These are phyloP conservation scores for Scedosporium aurantiacum DNA, from an alignment of 2,329 filamentous ascomycete species.

Conservation along the genomic window DNA sequence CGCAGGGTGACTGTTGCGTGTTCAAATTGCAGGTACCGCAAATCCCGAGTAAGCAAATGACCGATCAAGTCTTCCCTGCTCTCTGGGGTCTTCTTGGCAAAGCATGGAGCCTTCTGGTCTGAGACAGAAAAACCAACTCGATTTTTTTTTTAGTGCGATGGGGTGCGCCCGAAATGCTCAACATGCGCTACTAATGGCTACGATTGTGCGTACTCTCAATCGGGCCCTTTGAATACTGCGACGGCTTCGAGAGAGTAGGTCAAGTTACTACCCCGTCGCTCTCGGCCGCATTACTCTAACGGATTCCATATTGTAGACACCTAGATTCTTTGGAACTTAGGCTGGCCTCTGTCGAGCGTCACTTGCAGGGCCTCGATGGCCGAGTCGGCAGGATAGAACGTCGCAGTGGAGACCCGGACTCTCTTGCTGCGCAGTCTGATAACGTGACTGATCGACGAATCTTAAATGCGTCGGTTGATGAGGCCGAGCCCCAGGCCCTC, in stretches of 20 bases:
- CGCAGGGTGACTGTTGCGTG: conserved; percentile 2
- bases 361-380: background rate
- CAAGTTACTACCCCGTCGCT: background rate
- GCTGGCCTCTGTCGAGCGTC: background rate
- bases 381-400: background rate
- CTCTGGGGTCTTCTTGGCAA: background rate
- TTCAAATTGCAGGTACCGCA: background rate
- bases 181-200: background rate
- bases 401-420: background rate
- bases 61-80: background rate
- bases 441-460: background rate
- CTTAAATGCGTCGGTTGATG: background rate
- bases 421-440: background rate
- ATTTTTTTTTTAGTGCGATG: background rate
- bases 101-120: background rate
- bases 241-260: background rate
- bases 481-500: background rate
- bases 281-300: background rate
- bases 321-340: background rate
- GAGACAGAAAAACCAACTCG: background rate
- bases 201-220: background rate
- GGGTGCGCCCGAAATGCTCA: background rate
- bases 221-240: conserved; percentile 2
- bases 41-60: conserved; percentile 1
- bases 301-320: background rate